phyloP scores from a whole-genome alignment of 1,284 basidiomycete species.

The Apiotrichum veenhuisii region DNA sequence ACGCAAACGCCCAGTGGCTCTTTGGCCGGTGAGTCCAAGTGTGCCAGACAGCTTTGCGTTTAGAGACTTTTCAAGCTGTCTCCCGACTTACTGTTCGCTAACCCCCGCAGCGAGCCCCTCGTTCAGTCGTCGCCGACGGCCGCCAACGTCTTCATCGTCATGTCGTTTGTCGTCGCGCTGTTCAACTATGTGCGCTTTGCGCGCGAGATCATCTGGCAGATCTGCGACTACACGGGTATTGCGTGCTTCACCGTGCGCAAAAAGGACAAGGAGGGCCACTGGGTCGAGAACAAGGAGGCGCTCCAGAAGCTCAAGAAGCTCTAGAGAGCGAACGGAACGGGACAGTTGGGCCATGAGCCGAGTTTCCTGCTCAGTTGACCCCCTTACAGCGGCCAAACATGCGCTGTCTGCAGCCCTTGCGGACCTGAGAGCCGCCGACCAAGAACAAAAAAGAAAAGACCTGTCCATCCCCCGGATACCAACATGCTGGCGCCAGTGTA shows the following conservation, averaged over 20 bases:
- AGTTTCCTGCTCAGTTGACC: too few species aligned
- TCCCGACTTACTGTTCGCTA: too few species aligned
- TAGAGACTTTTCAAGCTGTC: too few species aligned
- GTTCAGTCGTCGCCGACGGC: conserved; percentile 52
- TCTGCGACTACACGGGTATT: conserved; percentile 80
- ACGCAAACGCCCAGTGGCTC: conserved; percentile 71
- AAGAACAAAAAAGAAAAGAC: too few species aligned
- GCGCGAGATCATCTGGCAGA: conserved; percentile 73
- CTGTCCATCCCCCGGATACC: too few species aligned
- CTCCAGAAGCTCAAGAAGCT: conserved; percentile 1
- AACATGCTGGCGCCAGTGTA: too few species aligned
- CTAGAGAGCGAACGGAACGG: too few species aligned
- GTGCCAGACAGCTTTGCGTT: too few species aligned
- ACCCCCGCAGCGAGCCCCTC: conserved; percentile 30
- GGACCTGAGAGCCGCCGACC: too few species aligned
- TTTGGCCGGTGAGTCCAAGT: conserved; percentile 60
- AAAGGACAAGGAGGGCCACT: conserved; percentile 68
- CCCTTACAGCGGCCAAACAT: too few species aligned
- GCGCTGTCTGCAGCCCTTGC: too few species aligned
- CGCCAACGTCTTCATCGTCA: conserved; percentile 61
- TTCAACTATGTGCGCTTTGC: conserved; percentile 75
- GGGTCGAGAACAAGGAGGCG: conserved; percentile 55
- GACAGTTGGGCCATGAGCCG: too few species aligned
- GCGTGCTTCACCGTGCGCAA: conserved; percentile 85
- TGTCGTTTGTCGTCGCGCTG: conserved; percentile 59